Conservation (phyloP, 2,329 filamentous ascomycete species). For the Stachybotrys elegans region DNA sequence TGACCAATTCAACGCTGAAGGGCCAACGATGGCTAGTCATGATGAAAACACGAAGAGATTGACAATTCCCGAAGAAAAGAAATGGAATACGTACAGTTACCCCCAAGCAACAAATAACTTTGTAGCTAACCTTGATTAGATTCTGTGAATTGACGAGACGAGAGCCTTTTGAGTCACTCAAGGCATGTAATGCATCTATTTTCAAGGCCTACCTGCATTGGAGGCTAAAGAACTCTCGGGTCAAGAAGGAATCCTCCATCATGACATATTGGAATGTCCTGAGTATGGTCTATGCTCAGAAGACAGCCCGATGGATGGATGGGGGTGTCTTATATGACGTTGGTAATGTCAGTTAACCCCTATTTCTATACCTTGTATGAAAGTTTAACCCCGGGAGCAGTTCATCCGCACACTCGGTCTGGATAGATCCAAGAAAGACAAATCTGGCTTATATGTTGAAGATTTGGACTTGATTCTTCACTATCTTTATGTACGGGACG, state of each 20-base stretch:
- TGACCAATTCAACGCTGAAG: background rate
- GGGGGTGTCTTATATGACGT: no score
- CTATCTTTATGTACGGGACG: slow-evolving; percentile 15
- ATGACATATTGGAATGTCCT: no score
- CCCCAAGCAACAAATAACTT: background rate
- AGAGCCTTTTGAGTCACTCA: background rate
- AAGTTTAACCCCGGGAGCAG: background rate
- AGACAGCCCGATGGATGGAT: no score
- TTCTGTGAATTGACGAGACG: background rate
- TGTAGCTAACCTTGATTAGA: background rate
- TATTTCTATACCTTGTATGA: no score
- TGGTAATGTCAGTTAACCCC: no score
- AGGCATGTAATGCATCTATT: background rate
- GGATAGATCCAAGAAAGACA: background rate
- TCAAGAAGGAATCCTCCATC: no score
- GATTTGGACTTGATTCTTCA: slow-evolving; percentile 17
- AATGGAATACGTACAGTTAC: background rate
- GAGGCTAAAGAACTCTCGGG: no score
- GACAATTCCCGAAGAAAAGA: background rate
- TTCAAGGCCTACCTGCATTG: no score
- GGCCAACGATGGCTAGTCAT: background rate
- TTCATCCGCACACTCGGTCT: background rate
- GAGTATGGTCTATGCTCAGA: no score
- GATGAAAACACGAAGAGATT: background rate
- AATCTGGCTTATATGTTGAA: background rate